These are phyloP conservation scores for Rhizopogon salebrosus DNA, from an alignment of 768 basidiomycete species.

Conservation along the genomic window DNA sequence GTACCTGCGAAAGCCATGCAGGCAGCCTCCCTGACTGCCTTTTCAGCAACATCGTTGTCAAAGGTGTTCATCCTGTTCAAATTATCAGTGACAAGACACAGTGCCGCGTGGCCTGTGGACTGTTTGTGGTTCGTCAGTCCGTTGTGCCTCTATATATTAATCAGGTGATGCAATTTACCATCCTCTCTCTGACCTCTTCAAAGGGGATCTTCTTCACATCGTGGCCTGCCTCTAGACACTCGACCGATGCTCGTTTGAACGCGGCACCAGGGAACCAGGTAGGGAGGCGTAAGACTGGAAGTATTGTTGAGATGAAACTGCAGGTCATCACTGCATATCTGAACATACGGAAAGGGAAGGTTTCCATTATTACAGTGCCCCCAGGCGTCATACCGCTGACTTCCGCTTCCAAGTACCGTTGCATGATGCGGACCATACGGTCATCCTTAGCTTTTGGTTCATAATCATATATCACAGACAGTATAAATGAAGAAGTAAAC, in stretches of 20 bases:
- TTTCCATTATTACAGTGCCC: conserved; percentile 1
- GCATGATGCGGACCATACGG: conserved; percentile 4
- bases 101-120: no score
- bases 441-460: conserved; percentile 8
- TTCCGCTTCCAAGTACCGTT: conserved; percentile 1
- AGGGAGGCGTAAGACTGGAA: conserved; percentile 7
- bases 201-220: conserved; percentile 16
- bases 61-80: no score
- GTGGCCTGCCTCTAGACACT: background rate
- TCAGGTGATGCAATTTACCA: conserved; percentile 13
- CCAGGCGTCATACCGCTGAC: background rate
- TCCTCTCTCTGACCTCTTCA: conserved; percentile 19
- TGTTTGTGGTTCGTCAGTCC: no score
- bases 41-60: background rate
- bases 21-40: conserved; percentile 7
- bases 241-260: conserved; percentile 27
- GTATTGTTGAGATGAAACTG: no score
- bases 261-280: conserved; percentile 36
- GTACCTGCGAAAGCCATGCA: conserved; percentile 8
- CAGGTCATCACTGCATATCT: background rate
- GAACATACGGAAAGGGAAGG: conserved; percentile 12
- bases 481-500: conserved; percentile 25
- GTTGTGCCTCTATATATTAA: no score
- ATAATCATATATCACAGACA: conserved; percentile 12
- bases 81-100: no score